These are phyloP conservation scores for Penicillium carneum DNA, from an alignment of 2,329 filamentous ascomycete genomes.

Conservation along the genomic window DNA sequence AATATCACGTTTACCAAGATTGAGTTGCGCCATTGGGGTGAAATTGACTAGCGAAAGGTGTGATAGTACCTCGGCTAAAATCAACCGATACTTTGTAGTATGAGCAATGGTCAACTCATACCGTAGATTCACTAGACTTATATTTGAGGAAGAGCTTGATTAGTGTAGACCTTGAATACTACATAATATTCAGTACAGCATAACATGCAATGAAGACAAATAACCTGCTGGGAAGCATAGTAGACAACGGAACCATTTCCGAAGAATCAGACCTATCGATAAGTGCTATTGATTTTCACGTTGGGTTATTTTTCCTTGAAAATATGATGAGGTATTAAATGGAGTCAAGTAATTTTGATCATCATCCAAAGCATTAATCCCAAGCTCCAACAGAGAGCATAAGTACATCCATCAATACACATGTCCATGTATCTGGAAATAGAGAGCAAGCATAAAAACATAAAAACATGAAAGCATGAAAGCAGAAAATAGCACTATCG, in stretches of 20 bases:
- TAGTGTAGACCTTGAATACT: background rate
- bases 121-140: background rate
- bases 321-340: background rate
- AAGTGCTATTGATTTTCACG: background rate
- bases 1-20: background rate
- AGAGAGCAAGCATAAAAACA: conserved; percentile 5
- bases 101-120: background rate
- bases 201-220: background rate
- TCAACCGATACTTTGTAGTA: background rate
- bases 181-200: background rate
- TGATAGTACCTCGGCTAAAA: conserved; percentile 1
- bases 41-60: background rate
- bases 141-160: background rate
- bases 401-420: conserved; percentile 28
- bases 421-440: conserved; percentile 28
- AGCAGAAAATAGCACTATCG: conserved; percentile 21
- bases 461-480: background rate
- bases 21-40: background rate
- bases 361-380: conserved; percentile 15
- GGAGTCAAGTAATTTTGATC: background rate
- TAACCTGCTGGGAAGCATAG: background rate
- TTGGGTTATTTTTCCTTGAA: background rate
- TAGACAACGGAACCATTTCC: background rate
- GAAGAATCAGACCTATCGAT: background rate
- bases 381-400: conserved; percentile 4